Percentiles rank a stretch among this genome's conserved stretches.
Conservation (phyloP, 2,329 filamentous ascomycete genomes). For the Aspergillus sp. region DNA sequence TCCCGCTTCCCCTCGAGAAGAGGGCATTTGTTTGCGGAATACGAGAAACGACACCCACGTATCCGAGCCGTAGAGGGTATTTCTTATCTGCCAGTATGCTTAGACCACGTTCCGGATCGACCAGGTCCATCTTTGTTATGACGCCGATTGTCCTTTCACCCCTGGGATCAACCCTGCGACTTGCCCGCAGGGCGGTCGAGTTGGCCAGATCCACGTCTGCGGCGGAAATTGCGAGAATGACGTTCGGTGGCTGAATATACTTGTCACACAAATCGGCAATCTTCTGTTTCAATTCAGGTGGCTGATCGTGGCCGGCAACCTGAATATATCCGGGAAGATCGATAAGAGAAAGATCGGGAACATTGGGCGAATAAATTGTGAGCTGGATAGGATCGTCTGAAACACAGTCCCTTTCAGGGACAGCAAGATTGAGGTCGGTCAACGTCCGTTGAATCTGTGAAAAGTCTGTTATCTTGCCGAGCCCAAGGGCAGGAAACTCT, state of each 20-base stretch:
- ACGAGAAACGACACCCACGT: conserved; percentile 91
- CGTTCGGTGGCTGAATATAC: conserved; percentile 94
- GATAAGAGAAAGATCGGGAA: conserved; percentile 93
- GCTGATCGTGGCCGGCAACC: conserved; percentile 88
- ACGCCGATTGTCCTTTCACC: conserved; percentile 97
- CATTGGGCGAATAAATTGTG: conserved; percentile 91
- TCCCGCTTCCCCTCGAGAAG: conserved; percentile 81
- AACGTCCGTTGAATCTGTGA: conserved; percentile 80
- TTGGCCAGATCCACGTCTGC: conserved; percentile 97
- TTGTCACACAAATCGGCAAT: conserved; percentile 97
- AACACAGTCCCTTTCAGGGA: conserved; percentile 88
- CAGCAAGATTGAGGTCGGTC: conserved; percentile 91
- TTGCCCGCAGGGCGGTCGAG: conserved; percentile 87
- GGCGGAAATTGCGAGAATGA: conserved; percentile 95
- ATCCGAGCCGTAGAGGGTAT: conserved; percentile 92
- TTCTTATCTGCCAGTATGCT: conserved; percentile 84
- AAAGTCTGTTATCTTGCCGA: conserved; percentile 92
- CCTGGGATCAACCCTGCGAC: conserved; percentile 86
- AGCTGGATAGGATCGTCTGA: conserved; percentile 96
- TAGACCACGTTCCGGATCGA: conserved; percentile 78
- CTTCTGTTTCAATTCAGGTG: conserved; percentile 88
- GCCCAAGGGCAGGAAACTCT: conserved; percentile 89
- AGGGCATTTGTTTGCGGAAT: conserved; percentile 70
- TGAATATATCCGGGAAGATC: conserved; percentile 98
- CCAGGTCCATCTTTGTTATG: conserved; percentile 98